Percentiles rank a stretch among this genome's conserved stretches.
Evolutionary conservation across 257 asterid species (phyloP).

Genomic region (Fraxinus cuspidata): DNA sequence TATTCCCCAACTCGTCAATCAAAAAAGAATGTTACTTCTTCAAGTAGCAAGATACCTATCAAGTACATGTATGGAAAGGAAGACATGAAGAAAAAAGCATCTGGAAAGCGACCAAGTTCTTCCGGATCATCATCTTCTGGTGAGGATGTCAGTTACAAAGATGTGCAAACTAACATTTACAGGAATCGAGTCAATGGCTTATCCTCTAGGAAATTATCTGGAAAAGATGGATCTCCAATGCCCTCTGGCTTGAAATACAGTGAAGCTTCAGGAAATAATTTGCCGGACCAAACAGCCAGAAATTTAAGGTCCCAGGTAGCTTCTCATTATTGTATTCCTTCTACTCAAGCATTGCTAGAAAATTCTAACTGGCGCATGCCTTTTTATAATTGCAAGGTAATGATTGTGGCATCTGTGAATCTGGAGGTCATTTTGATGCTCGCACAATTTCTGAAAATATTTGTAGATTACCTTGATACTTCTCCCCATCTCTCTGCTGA

Average conservation of each 20-base stretch:
- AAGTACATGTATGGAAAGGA: constrained; percentile 43
- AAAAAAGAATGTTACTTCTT: constrained; percentile 28
- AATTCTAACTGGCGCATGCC: background rate
- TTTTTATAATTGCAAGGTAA: constrained; percentile 6
- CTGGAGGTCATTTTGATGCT: background rate
- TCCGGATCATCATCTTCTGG: constrained; percentile 51
- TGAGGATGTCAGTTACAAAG: constrained; percentile 56
- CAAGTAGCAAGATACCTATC: constrained; percentile 36
- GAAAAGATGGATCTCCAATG: constrained; percentile 38
- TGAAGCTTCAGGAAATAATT: constrained; percentile 36
- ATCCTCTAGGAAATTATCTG: constrained; percentile 24
- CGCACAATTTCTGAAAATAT: background rate
- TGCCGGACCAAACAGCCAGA: constrained; percentile 35
- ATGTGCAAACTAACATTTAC: constrained; percentile 33
- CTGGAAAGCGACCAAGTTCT: constrained; percentile 37
- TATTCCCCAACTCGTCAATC: constrained; percentile 28
- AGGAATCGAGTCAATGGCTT: constrained; percentile 37
- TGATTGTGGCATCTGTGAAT: background rate
- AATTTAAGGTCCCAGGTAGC: constrained; percentile 51
- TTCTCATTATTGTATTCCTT: constrained; percentile 11
- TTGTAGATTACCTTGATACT: background rate
- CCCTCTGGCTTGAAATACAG: constrained; percentile 35
- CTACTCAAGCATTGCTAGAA: background rate
- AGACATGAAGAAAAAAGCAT: constrained; percentile 32
- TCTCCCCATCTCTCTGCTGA: background rate